Percentiles rank a stretch among this genome's conserved stretches.
These are phyloP conservation scores for Chrysosporium queenslandicum DNA, from an alignment of 2,329 filamentous ascomycete species.

Conservation along the genomic window DNA sequence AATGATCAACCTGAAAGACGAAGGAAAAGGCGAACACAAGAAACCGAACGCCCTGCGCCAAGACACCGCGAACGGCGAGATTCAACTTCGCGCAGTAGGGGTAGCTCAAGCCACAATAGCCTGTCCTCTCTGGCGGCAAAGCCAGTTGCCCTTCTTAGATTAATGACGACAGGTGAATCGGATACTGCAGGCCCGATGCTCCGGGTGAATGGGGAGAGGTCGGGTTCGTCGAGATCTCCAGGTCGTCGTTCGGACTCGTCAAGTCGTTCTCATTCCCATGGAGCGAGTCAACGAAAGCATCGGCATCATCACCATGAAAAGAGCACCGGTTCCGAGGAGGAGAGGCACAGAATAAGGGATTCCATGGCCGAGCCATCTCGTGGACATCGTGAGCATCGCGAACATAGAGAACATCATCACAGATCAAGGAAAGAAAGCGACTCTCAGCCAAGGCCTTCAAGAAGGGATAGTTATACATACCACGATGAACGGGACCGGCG, in stretches of 20 bases:
- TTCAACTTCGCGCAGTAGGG: constrained; percentile 22
- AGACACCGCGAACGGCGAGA: constrained; percentile 17
- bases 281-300: constrained; percentile 18
- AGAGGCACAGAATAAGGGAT: constrained; percentile 8
- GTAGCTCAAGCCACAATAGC: constrained; percentile 22
- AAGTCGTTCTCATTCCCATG: constrained; percentile 25
- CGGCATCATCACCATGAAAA: constrained; percentile 4
- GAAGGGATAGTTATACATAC: constrained; percentile 13
- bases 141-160: constrained; percentile 21
- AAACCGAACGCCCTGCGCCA: constrained; percentile 17
- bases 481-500: constrained; percentile 10
- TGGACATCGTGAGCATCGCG: constrained; percentile 3
- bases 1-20: constrained; percentile 24
- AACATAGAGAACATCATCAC: constrained; percentile 6
- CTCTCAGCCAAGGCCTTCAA: neutral
- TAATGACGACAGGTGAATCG: constrained; percentile 33
- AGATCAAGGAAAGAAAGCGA: constrained; percentile 10
- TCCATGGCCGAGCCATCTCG: neutral
- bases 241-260: constrained; percentile 25
- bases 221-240: constrained; percentile 17
- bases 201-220: constrained; percentile 29
- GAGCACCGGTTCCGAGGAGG: neutral
- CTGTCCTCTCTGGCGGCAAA: constrained; percentile 18
- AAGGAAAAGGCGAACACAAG: constrained; percentile 19
- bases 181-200: constrained; percentile 33